A percentile compares a stretch with the other conserved stretches of the same genome.
Evolutionary conservation across 495 filamentous ascomycete genomes (phyloP).

Genomic region (Trichocladium uniseriatum): DNA sequence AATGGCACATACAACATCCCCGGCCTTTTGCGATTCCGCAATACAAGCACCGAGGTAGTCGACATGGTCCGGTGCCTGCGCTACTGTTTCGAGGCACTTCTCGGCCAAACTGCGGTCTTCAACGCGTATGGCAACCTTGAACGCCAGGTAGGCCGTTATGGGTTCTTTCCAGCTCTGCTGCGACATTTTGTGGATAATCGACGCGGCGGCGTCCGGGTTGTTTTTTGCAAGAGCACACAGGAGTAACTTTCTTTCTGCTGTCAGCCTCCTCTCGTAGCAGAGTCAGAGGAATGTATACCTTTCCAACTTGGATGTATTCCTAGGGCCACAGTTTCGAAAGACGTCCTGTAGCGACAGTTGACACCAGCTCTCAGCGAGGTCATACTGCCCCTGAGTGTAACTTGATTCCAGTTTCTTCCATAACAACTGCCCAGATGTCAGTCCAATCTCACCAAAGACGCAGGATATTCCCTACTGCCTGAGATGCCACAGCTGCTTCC

Average conservation of each 20-base stretch:
- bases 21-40: slow-evolving; percentile 58
- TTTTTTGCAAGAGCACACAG: slow-evolving; percentile 52
- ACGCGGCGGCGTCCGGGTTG: slow-evolving; percentile 42
- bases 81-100: slow-evolving; percentile 48
- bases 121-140: slow-evolving; percentile 58
- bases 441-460: neutral
- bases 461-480: slow-evolving; percentile 45
- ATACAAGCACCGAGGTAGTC: slow-evolving; percentile 67
- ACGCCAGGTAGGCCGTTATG: slow-evolving; percentile 61
- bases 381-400: slow-evolving; percentile 43
- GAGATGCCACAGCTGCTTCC: slow-evolving; percentile 57
- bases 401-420: slow-evolving; percentile 64
- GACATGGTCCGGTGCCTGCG: slow-evolving; percentile 37
- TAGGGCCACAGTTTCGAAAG: slow-evolving; percentile 53
- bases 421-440: slow-evolving; percentile 46
- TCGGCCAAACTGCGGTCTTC: slow-evolving; percentile 49
- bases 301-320: slow-evolving; percentile 58
- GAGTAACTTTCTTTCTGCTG: slow-evolving; percentile 53
- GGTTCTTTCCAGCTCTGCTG: slow-evolving; percentile 45
- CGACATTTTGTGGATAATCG: slow-evolving; percentile 53
- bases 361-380: slow-evolving; percentile 61
- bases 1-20: slow-evolving; percentile 50
- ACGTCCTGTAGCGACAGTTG: slow-evolving; percentile 53
- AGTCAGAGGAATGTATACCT: slow-evolving; percentile 30
- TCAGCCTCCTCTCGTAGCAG: neutral